These are phyloP conservation scores for Tylopilus sp. DNA, from an alignment of 1,284 basidiomycete species.

Conservation along the genomic window DNA sequence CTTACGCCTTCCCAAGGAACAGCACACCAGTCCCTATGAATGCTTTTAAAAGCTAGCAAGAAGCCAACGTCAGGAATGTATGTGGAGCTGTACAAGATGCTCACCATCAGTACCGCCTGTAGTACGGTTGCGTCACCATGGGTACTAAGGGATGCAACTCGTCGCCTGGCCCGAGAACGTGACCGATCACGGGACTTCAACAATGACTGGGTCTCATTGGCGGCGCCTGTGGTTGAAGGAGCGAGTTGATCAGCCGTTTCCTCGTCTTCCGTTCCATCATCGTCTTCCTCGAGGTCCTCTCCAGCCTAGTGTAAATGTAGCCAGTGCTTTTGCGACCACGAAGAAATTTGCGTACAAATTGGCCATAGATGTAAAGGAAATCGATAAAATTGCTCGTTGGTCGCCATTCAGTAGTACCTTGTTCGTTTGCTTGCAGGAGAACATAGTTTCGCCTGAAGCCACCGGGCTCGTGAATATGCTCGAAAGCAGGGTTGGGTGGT, in stretches of 20 bases:
- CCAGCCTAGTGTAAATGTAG: conserved; percentile 58
- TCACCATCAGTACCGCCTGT: conserved; percentile 87
- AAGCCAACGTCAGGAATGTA: conserved; percentile 8
- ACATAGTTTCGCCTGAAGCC: conserved; percentile 90
- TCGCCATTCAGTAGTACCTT: conserved; percentile 58
- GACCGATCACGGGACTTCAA: conserved; percentile 30
- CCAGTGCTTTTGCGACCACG: neutral
- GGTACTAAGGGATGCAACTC: conserved; percentile 51
- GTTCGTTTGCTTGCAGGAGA: conserved; percentile 61
- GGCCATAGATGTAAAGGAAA: conserved; percentile 88
- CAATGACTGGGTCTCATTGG: conserved; percentile 45
- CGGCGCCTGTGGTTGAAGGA: conserved; percentile 17
- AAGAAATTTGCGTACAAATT: conserved; percentile 67
- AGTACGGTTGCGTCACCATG: conserved; percentile 82
- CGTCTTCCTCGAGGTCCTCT: conserved; percentile 88
- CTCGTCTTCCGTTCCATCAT: conserved; percentile 48
- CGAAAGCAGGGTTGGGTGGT: conserved; percentile 65
- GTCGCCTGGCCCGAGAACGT: conserved; percentile 51
- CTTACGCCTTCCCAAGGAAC: conserved; percentile 88
- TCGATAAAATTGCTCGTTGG: conserved; percentile 86
- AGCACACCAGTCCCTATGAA: conserved; percentile 96
- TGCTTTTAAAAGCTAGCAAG: conserved; percentile 75
- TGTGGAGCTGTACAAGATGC: conserved; percentile 21
- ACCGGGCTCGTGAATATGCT: conserved; percentile 89
- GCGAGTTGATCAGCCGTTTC: conserved; percentile 33